A percentile compares a stretch with the other conserved stretches of the same genome.
phyloP scores from a whole-genome alignment of 257 asterid species.

The Solanum arcanum region DNA sequence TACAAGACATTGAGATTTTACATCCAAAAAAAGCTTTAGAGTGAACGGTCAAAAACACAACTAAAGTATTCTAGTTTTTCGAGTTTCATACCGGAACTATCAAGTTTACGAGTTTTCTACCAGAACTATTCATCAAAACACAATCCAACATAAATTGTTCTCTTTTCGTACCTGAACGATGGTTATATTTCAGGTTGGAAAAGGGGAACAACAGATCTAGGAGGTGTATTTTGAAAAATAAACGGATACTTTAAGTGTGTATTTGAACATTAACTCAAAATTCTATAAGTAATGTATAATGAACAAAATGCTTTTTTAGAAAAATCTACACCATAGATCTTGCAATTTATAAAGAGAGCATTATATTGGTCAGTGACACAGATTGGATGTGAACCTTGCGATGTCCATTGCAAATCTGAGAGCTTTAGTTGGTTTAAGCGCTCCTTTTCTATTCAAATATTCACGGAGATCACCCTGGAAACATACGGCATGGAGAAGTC shows the following conservation, averaged over 20 bases:
- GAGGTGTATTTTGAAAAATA: neutral
- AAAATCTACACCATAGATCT: neutral
- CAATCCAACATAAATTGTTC: neutral
- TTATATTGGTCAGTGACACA: neutral
- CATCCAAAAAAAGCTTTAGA: neutral
- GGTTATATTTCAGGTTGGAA: neutral
- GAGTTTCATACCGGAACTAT: too few species aligned
- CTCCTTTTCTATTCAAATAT: slow-evolving; percentile 52
- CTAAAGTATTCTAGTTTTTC: neutral
- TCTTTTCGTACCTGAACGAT: neutral
- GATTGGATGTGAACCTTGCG: slow-evolving; percentile 54
- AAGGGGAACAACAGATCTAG: neutral
- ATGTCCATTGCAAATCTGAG: slow-evolving; percentile 91
- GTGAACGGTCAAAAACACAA: neutral
- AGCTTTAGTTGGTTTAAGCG: slow-evolving; percentile 75
- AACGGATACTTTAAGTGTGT: neutral
- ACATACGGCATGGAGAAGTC: neutral
- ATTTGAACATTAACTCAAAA: neutral
- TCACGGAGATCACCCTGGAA: slow-evolving; percentile 72
- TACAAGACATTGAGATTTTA: neutral
- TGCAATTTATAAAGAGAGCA: neutral
- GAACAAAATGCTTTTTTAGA: neutral
- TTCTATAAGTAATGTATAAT: neutral
- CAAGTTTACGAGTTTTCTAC: neutral
- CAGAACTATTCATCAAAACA: too few species aligned